Conservation (phyloP, 73 alveolate species). For the Paramecium sexaurelia region DNA sequence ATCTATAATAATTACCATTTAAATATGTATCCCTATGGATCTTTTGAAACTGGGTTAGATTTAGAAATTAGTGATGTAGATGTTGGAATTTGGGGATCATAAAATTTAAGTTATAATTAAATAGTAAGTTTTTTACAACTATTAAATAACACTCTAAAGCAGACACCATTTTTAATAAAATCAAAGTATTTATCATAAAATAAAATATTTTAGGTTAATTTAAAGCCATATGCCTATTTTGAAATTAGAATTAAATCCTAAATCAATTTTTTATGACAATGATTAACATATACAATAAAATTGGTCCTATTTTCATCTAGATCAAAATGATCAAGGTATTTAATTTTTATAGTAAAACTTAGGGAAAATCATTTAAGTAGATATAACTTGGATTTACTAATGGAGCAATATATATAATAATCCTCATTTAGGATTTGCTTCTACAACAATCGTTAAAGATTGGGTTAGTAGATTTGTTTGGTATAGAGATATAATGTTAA, state of each 20-base stretch:
- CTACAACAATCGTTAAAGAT: neutral
- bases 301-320: neutral
- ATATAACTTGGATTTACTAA: neutral
- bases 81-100: constrained; percentile 10
- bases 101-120: neutral
- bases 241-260: constrained; percentile 38
- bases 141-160: neutral
- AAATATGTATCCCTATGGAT: constrained; percentile 14
- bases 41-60: constrained; percentile 30
- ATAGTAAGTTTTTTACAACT: neutral
- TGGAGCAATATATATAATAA: neutral
- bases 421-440: constrained; percentile 46
- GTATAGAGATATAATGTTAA: neutral
- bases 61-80: constrained; percentile 54
- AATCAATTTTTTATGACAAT: neutral
- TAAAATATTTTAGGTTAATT: neutral
- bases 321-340: neutral
- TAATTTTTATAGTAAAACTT: neutral
- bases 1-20: neutral
- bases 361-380: constrained; percentile 19
- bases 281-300: neutral
- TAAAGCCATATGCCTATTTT: constrained; percentile 1
- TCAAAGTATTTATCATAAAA: constrained; percentile 11
- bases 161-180: neutral
- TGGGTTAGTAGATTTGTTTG: constrained; percentile 13